Evolutionary conservation across 345 rosid genomes (phyloP), one percentile per base, ranked within the genome.

Genomic region (Dimocarpus longan): DNA sequence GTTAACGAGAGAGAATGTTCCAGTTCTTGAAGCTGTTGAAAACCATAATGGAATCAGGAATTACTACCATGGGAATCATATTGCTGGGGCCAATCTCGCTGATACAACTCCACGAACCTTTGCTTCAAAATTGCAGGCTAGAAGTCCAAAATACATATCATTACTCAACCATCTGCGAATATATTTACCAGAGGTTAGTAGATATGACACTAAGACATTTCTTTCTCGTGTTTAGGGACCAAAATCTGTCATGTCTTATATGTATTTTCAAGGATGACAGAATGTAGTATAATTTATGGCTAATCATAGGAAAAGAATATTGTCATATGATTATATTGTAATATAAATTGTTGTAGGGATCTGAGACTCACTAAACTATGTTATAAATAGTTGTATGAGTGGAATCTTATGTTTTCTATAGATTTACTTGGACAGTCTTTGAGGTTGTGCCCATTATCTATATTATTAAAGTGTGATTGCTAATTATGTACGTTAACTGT

Each of bases 121-220:
- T 86, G 98, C 99, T 81, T 94, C 99, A 42, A 97, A 92, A 80
- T 88, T 97, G 88, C 98, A 92, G 87, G 90, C 98, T 80, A 88
- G 99, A 90, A 97, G 98, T 89, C 98, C 99, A 0, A 97, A 97
- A 84, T 97, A 97, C 89, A 97, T 97, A 86, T 97, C 99, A 64
- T 86, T 97, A 83, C 98, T 97, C 85, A 97, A 97, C 86, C 99
- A 94, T 86, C 92, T 97, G 48, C 91, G 99, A 73, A 97, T 97
- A 87, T 97, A 94, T 85, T 78, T 97, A 81, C 99, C 99, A 0
- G 99, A 97, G 98, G 99, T 94, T 87, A 86, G 84, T 66, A 5
- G 43, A 79, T 65, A 43, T 59, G 70, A 56, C 43, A 46, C 66
- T 43, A n/a, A 26, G 16, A 22, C 24, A 8, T 2, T 79, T 67